Percentiles rank a stretch among this genome's conserved stretches.
Evolutionary conservation across 1,284 basidiomycete genomes (phyloP).

Genomic region (Stygiomarasmius scandens): DNA sequence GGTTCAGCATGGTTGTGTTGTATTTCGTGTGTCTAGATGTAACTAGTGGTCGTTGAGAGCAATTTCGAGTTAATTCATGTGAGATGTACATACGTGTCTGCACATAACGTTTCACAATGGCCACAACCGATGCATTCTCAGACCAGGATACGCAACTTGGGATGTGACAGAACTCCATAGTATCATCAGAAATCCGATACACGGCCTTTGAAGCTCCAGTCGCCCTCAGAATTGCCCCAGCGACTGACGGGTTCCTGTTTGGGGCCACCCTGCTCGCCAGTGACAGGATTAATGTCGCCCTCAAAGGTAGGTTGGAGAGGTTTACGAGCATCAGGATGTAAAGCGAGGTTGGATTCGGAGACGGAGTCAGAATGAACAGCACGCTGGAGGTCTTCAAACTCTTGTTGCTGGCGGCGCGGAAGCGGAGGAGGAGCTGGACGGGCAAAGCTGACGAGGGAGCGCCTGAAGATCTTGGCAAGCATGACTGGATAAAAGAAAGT

Average conservation of each 20-base stretch:
- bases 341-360: slow-evolving; percentile 40
- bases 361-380: slow-evolving; percentile 51
- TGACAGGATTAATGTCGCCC: slow-evolving; percentile 71
- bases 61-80: too few species aligned
- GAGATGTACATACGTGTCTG: too few species aligned
- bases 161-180: too few species aligned
- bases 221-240: slow-evolving; percentile 62
- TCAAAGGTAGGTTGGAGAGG: slow-evolving; percentile 67
- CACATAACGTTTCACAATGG: too few species aligned
- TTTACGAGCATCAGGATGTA: slow-evolving; percentile 71
- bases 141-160: too few species aligned
- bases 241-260: slow-evolving; percentile 72
- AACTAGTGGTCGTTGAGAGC: too few species aligned
- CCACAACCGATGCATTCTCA: too few species aligned
- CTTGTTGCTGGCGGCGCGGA: slow-evolving; percentile 69
- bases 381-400: slow-evolving; percentile 76
- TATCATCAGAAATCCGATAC: slow-evolving; percentile 75
- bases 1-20: too few species aligned
- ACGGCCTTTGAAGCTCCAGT: slow-evolving; percentile 84
- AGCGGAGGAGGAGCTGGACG: slow-evolving; percentile 71
- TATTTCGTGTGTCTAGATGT: too few species aligned
- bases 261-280: slow-evolving; percentile 77
- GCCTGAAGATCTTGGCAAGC: background rate
- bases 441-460: slow-evolving; percentile 31
- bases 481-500: too few species aligned